Evolutionary conservation across 768 basidiomycete genomes (phyloP).

Genomic region (Lactarius hatsudake): DNA sequence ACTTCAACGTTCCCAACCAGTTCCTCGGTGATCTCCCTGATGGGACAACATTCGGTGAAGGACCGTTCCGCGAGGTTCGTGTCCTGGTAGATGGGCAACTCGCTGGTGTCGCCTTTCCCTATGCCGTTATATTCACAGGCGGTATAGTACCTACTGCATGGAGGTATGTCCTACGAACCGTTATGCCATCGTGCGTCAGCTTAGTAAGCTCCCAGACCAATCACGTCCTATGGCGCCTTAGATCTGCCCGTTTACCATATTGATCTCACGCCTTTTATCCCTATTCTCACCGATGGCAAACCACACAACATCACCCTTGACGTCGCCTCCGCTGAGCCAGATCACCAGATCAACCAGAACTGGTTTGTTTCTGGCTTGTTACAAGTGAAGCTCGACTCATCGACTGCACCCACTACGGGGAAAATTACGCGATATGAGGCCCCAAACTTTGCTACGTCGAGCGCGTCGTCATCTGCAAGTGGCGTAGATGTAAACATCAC

Average conservation of each 20-base stretch:
- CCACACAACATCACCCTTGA: constrained; percentile 71
- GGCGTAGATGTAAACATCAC: constrained; percentile 38
- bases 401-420: constrained; percentile 63
- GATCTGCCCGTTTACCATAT: neutral
- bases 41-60: constrained; percentile 47
- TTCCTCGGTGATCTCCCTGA: constrained; percentile 55
- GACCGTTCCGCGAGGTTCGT: constrained; percentile 63
- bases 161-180: constrained; percentile 43
- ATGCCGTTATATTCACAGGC: constrained; percentile 29
- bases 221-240: constrained; percentile 35
- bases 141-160: constrained; percentile 60
- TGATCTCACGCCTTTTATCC: neutral
- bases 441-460: constrained; percentile 53
- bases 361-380: constrained; percentile 75
- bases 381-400: constrained; percentile 66
- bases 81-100: constrained; percentile 53
- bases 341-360: constrained; percentile 66
- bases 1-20: constrained; percentile 62
- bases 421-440: constrained; percentile 58
- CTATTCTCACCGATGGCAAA: constrained; percentile 23
- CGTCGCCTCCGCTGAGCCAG: constrained; percentile 63
- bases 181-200: neutral
- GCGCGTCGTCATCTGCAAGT: constrained; percentile 43
- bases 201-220: constrained; percentile 46
- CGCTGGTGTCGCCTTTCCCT: constrained; percentile 59